phyloP scores from a whole-genome alignment of 108 stramenopile species.

The Cyclotella distinguenda region DNA sequence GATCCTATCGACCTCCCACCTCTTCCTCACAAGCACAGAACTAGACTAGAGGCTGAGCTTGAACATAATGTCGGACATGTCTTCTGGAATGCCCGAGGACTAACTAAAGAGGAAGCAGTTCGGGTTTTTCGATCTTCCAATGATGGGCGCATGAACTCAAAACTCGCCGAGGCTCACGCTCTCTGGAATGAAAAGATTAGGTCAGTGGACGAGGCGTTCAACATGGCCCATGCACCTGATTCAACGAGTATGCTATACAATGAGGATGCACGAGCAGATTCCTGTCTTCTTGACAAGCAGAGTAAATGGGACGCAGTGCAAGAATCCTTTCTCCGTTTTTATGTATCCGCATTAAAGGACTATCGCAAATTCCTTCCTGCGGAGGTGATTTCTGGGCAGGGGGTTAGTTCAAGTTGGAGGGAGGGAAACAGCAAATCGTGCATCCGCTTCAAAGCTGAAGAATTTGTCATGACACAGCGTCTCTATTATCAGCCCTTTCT shows the following conservation, averaged over 20 bases:
- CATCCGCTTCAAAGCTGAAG: constrained; percentile 43
- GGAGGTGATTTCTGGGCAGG: constrained; percentile 8
- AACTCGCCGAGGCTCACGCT: constrained; percentile 30
- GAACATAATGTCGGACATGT: constrained; percentile 73
- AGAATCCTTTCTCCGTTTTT: constrained; percentile 88
- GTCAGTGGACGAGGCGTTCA: constrained; percentile 83
- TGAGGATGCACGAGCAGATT: constrained; percentile 7
- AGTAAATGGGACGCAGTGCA: constrained; percentile 83
- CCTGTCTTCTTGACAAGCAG: constrained; percentile 43
- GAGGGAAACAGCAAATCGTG: constrained; percentile 16
- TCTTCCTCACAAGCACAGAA: constrained; percentile 73
- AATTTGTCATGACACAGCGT: constrained; percentile 66
- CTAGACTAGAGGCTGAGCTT: constrained; percentile 61
- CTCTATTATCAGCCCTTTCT: constrained; percentile 67
- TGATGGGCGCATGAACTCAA: constrained; percentile 14
- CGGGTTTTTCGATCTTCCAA: constrained; percentile 24
- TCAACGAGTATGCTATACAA: constrained; percentile 41
- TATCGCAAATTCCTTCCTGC: constrained; percentile 72
- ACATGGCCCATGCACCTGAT: constrained; percentile 77
- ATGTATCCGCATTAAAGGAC: constrained; percentile 66
- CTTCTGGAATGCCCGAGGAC: constrained; percentile 73
- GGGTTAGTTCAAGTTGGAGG: constrained; percentile 32
- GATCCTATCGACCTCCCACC: constrained; percentile 57
- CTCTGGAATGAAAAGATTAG: constrained; percentile 73
- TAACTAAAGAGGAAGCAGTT: constrained; percentile 53